Evolutionary conservation across 1,284 basidiomycete genomes (phyloP), one percentile per base, ranked within the genome.

Genomic region (Ustanciosporium gigantosporum): DNA sequence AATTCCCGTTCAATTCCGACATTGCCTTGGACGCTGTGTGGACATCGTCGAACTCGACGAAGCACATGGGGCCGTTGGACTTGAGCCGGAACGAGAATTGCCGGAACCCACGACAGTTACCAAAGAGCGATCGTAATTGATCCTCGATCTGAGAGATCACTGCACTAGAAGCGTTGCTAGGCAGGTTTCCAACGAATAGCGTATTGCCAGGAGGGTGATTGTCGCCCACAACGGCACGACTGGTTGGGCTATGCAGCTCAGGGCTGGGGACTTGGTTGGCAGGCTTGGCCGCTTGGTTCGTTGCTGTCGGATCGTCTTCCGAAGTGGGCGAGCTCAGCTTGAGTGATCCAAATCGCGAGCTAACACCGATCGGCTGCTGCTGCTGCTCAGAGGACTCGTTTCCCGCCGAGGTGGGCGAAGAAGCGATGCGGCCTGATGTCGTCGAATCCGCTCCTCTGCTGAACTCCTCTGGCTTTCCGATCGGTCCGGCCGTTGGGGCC

Each of bases 11-110:
- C 49, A 96, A 82, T 39, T 93, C 89, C 56, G 87, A 85, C 77
- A 97, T 83, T 14, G 92, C 90, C 77, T 85, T 86, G 4, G 89
- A 86, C 3, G 93, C 94, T 70, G 83, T 86, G 9, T 83, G 80
- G 19, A 96, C 91, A 76, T 92, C 91, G 60, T 94, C 90, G 68
- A 96, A 97, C 87, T 94, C 77, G 34, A 77, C 67, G 50, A 96
- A 95, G 79, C 92, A 96, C 93, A 95, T 95, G 4, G 92, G 91
- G 2, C 92, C 91, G 67, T 92, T 93, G 74, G 85, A 89, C 82
- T 98, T 98, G 77, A 94, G 90, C 50, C 91, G 83, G 82, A 92
- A 97, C 70, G 88, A 92, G 66, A 98, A 84, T 71, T 93, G 89
- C 48, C 90, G 87, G 80, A 87, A 98, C 4, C 93, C 93, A 1